Evolutionary conservation across 2,329 filamentous ascomycete species (phyloP), one percentile per base, ranked within the genome.

Genomic region (Cladorrhinum sp.): DNA sequence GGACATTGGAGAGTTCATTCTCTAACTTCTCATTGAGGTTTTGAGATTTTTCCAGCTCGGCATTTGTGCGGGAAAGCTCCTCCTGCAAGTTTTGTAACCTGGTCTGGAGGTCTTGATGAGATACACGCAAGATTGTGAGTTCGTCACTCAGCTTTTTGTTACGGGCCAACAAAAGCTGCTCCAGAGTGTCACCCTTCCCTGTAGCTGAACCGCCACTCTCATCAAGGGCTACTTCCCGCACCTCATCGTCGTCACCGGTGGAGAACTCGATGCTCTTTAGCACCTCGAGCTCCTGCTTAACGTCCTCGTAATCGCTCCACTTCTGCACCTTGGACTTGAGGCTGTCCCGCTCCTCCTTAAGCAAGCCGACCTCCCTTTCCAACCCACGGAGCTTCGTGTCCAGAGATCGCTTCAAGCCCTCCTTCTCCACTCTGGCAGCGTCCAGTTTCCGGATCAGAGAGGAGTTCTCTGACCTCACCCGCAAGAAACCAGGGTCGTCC

Each of bases 81-180:
- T 93, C 89, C 71, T 96, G 91, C 20, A 98, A 79, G 45, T 85
- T 83, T 68, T 92, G 87, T 1, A 99, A 79, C 58, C 92, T 87
- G 53, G 80, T 84, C 70, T 96, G 92, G 1, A 98, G 80, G 69
- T 98, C 93, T 70, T 96, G 91, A 72, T 98, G 93, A 0, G 95
- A 97, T 2, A 99, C 92, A 45, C 95, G 87, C 50, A 99, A 80
- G 41, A 98, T 85, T 1, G 95, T 97, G 64, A 98, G 83, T 73
- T 99, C 95, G 70, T 97, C 93, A 67, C 89, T 89, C 38, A 99
- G 81, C 77, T 98, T 99, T 79, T 98, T 99, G 79, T 99, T 99
- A 50, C 95, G 87, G 9, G 92, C 89, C 56, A 99, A 79, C 5
- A 99, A 81, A 25, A 99, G 85, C 75, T 96, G 93, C 75, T 99